phyloP scores from a whole-genome alignment of 1,139 yeast species.

The Wickerhamomyces sp. region DNA sequence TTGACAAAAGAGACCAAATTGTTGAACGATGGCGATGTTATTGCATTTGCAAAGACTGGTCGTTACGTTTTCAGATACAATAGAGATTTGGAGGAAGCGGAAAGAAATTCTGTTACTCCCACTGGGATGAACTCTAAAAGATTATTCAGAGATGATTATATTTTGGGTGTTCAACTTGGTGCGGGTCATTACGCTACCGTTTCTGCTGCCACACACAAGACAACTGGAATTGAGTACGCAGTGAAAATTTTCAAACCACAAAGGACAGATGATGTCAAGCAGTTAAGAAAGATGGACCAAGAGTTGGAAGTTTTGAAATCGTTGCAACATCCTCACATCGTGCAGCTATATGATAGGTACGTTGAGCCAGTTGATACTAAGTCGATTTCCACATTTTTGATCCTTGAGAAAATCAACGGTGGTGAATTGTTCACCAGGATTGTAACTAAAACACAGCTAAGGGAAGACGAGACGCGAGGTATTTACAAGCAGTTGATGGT shows the following conservation, averaged over 20 bases:
- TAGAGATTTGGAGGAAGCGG: slow-evolving; percentile 11
- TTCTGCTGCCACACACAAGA: slow-evolving; percentile 56
- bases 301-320: slow-evolving; percentile 62
- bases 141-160: slow-evolving; percentile 56
- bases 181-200: slow-evolving; percentile 79
- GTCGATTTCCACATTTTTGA: slow-evolving; percentile 58
- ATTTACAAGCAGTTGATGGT: slow-evolving; percentile 55
- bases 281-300: slow-evolving; percentile 49
- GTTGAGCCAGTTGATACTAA: slow-evolving; percentile 59
- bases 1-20: slow-evolving; percentile 45
- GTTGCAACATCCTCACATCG: slow-evolving; percentile 69
- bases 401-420: slow-evolving; percentile 65
- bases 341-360: slow-evolving; percentile 58
- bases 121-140: slow-evolving; percentile 20
- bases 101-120: slow-evolving; percentile 10
- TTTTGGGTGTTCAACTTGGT: slow-evolving; percentile 59
- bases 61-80: slow-evolving; percentile 51
- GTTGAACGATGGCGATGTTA: slow-evolving; percentile 58
- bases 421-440: slow-evolving; percentile 74
- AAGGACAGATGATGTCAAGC: slow-evolving; percentile 43
- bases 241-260: slow-evolving; percentile 76
- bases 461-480: slow-evolving; percentile 58
- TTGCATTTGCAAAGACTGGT: slow-evolving; percentile 58
- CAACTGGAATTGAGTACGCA: slow-evolving; percentile 58
- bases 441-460: slow-evolving; percentile 52